phyloP scores from a whole-genome alignment of 2,329 filamentous ascomycete species.

The Trichoderma simmonsii region DNA sequence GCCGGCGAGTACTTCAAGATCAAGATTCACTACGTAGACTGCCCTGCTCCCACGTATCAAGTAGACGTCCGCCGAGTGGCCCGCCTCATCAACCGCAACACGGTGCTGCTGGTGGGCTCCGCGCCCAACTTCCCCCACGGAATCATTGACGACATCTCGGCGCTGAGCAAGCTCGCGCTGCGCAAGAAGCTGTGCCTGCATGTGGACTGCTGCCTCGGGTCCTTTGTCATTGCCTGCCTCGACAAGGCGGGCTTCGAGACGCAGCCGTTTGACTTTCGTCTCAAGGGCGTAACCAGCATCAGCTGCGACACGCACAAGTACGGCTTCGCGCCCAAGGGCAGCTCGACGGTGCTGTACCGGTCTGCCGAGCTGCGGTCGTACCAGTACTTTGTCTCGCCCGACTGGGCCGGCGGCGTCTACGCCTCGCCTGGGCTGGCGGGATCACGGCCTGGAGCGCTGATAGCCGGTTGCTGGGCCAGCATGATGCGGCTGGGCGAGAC shows the following conservation, averaged over 20 bases:
- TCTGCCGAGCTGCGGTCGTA: constrained; percentile 73
- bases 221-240: constrained; percentile 89
- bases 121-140: constrained; percentile 98
- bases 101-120: constrained; percentile 85
- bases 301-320: constrained; percentile 99
- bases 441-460: constrained; percentile 86
- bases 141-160: constrained; percentile 91
- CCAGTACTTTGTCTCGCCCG: constrained; percentile 94
- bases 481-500: constrained; percentile 83
- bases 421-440: constrained; percentile 90
- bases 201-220: constrained; percentile 96
- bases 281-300: constrained; percentile 92
- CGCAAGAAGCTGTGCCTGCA: constrained; percentile 82
- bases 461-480: constrained; percentile 92
- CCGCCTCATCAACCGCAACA: constrained; percentile 90
- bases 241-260: constrained; percentile 90
- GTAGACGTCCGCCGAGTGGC: constrained; percentile 75
- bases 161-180: constrained; percentile 77
- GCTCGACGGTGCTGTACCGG: constrained; percentile 89
- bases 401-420: constrained; percentile 96
- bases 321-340: constrained; percentile 96
- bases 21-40: constrained; percentile 83
- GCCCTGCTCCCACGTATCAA: constrained; percentile 81
- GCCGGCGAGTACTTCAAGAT: constrained; percentile 95
- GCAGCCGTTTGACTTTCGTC: constrained; percentile 86